Conservation (phyloP, 169 alveolate genomes). For the Theileria equi region DNA sequence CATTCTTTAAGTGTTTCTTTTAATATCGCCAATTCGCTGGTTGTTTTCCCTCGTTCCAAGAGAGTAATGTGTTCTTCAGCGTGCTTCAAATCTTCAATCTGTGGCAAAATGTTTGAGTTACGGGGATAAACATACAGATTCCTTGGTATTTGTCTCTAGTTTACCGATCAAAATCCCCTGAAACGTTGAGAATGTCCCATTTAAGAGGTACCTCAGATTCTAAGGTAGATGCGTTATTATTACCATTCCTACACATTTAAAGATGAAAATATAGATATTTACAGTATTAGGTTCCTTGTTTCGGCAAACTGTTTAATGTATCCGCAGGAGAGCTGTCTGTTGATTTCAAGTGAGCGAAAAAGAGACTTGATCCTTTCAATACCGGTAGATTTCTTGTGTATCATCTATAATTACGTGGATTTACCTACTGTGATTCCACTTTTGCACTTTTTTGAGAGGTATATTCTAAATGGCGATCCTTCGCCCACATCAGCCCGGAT, state of each 20-base stretch:
- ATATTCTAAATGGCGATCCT: too few species aligned
- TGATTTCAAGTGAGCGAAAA: conserved; percentile 27
- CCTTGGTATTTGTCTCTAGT: background rate
- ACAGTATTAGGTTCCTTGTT: background rate
- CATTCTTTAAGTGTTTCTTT: conserved; percentile 18
- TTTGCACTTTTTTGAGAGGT: too few species aligned
- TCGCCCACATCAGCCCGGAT: too few species aligned
- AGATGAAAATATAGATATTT: background rate
- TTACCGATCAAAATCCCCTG: background rate
- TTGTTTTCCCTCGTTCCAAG: background rate
- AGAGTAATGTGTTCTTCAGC: background rate
- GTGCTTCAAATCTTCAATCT: conserved; percentile 10
- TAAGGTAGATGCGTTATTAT: background rate
- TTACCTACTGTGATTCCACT: too few species aligned
- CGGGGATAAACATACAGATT: background rate
- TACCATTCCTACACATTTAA: background rate
- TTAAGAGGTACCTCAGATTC: background rate
- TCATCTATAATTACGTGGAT: too few species aligned
- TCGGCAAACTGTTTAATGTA: conserved; percentile 30
- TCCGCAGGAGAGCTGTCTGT: conserved; percentile 42
- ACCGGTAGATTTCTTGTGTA: too few species aligned
- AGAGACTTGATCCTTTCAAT: background rate
- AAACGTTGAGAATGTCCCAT: background rate
- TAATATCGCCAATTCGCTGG: background rate
- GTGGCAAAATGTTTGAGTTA: background rate